Evolutionary conservation across 805 yeast species (phyloP).

Genomic region (Candida railenensis): DNA sequence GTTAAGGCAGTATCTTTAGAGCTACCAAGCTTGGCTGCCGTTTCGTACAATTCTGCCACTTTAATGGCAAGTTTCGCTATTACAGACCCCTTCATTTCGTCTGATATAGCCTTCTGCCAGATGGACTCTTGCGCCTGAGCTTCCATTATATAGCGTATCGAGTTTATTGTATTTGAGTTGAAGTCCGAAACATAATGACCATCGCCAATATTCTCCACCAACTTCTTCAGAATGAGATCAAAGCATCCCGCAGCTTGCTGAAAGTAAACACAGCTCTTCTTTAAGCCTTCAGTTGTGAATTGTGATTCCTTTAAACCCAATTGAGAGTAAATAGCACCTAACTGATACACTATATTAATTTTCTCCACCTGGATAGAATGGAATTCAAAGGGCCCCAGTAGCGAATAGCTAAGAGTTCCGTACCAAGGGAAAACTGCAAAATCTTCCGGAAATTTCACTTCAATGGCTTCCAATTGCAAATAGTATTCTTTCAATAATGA

Average conservation of each 20-base stretch:
- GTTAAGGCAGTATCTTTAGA: constrained; percentile 47
- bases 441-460: constrained; percentile 63
- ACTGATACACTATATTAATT: constrained; percentile 62
- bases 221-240: constrained; percentile 16
- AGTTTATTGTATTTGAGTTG: constrained; percentile 47
- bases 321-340: constrained; percentile 63
- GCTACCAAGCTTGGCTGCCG: constrained; percentile 40
- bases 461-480: constrained; percentile 41
- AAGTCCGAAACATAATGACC: constrained; percentile 35
- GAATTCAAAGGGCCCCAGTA: constrained; percentile 45
- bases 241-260: constrained; percentile 75
- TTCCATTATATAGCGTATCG: constrained; percentile 53
- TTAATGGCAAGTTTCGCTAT: constrained; percentile 66
- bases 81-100: constrained; percentile 53
- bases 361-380: constrained; percentile 59
- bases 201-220: neutral
- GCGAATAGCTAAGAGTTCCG: constrained; percentile 60
- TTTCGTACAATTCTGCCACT: constrained; percentile 54
- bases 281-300: constrained; percentile 53
- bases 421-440: constrained; percentile 69
- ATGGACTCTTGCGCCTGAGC: constrained; percentile 88
- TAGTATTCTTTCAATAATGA: constrained; percentile 46
- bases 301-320: constrained; percentile 49
- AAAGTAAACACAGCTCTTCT: constrained; percentile 59
- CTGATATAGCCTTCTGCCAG: constrained; percentile 68